These are phyloP conservation scores for Leishmania braziliensis DNA, from an alignment of 208 protist species.

Conservation along the genomic window DNA sequence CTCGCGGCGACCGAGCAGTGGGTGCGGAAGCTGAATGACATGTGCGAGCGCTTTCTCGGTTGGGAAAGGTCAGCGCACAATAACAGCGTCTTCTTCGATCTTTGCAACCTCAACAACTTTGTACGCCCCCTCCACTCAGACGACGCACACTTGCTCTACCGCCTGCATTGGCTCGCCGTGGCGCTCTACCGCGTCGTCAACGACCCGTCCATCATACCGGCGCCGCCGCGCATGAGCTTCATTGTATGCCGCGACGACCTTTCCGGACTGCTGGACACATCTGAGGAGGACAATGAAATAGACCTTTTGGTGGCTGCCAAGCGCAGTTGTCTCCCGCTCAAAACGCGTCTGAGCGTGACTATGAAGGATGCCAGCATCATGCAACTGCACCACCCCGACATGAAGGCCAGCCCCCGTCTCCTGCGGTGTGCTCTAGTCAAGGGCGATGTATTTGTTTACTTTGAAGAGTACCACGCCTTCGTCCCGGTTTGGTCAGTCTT, in stretches of 20 bases:
- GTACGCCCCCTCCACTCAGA: constrained; percentile 39
- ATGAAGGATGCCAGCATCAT: constrained; percentile 30
- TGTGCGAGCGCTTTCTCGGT: constrained; percentile 51
- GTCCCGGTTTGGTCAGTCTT: constrained; percentile 48
- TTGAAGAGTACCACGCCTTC: constrained; percentile 33
- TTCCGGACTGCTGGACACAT: constrained; percentile 9
- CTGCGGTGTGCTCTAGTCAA: constrained; percentile 44
- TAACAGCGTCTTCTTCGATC: constrained; percentile 31
- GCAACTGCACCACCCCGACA: constrained; percentile 40
- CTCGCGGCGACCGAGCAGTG: constrained; percentile 30
- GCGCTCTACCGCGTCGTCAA: constrained; percentile 41
- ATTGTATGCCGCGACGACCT: constrained; percentile 33
- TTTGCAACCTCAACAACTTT: constrained; percentile 29
- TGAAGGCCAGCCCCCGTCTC: constrained; percentile 17
- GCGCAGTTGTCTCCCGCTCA: constrained; percentile 59
- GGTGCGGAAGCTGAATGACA: constrained; percentile 42
- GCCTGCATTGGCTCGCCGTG: constrained; percentile 58
- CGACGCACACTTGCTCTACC: constrained; percentile 39
- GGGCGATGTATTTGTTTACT: constrained; percentile 45
- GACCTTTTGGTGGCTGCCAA: constrained; percentile 49
- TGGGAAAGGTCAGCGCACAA: constrained; percentile 36
- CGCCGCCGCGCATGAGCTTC: constrained; percentile 54
- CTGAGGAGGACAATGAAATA: constrained; percentile 52
- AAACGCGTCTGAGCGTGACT: constrained; percentile 37
- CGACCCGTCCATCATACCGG: constrained; percentile 45